A percentile compares a stretch with the other conserved stretches of the same genome.
phyloP scores from a whole-genome alignment of 306 rosid species.

The Prunus mume region DNA sequence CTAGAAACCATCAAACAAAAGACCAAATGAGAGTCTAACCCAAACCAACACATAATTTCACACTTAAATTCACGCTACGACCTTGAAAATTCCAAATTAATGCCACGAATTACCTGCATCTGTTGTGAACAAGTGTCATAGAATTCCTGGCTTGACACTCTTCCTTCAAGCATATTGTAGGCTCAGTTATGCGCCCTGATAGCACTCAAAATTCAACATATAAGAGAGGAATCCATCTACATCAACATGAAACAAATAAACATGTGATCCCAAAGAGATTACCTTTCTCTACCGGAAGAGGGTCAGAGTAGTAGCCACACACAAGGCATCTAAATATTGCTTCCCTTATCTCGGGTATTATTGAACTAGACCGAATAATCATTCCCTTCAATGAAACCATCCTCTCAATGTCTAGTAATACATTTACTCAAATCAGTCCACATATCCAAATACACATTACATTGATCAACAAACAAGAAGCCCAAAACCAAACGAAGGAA shows the following conservation, averaged over 20 bases:
- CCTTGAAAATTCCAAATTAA: slow-evolving; percentile 3
- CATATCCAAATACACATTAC: neutral
- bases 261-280: slow-evolving; percentile 2
- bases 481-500: neutral
- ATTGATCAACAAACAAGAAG: neutral
- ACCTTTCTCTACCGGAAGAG: slow-evolving; percentile 88
- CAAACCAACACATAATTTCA: neutral
- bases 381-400: slow-evolving; percentile 92
- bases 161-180: slow-evolving; percentile 70
- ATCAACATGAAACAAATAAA: neutral
- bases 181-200: slow-evolving; percentile 77
- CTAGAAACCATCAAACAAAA: neutral
- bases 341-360: slow-evolving; percentile 93
- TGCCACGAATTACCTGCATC: slow-evolving; percentile 65
- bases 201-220: slow-evolving; percentile 7
- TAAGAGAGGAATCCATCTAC: neutral
- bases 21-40: neutral
- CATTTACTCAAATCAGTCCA: slow-evolving; percentile 12
- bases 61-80: neutral
- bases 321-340: slow-evolving; percentile 94
- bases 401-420: slow-evolving; percentile 76
- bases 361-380: slow-evolving; percentile 81
- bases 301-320: slow-evolving; percentile 83
- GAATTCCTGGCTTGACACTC: slow-evolving; percentile 92
- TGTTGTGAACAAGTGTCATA: slow-evolving; percentile 87